Evolutionary conservation across 1,284 basidiomycete species (phyloP).

Genomic region (Tilletia indica): DNA sequence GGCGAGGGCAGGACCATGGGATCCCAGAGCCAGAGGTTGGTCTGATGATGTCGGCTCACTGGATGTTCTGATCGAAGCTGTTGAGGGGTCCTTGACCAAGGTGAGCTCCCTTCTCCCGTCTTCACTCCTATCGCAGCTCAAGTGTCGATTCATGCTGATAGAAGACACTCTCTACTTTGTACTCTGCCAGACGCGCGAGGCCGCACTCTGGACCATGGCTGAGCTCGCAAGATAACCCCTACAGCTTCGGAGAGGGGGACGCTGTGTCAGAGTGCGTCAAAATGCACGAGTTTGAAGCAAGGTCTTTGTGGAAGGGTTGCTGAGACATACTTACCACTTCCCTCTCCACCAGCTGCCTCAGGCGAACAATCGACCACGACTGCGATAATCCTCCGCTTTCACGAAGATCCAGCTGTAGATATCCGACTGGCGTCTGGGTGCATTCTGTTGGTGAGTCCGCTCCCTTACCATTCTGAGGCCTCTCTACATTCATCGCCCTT

Average conservation of each 20-base stretch:
- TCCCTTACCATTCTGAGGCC: not conserved
- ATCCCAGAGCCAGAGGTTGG: conserved; percentile 26
- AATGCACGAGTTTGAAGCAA: not conserved
- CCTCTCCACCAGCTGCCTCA: conserved; percentile 26
- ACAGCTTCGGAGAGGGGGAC: not conserved
- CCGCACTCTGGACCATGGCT: conserved; percentile 41
- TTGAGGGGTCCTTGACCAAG: conserved; percentile 41
- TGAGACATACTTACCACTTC: conserved; percentile 25
- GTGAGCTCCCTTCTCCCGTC: too few relatives aligned
- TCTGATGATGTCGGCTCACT: not conserved
- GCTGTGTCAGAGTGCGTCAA: not conserved
- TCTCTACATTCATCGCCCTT: too few relatives aligned
- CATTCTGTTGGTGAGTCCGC: conserved; percentile 37
- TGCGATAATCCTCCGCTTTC: conserved; percentile 37
- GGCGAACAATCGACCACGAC: conserved; percentile 41
- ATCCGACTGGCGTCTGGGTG: conserved; percentile 39
- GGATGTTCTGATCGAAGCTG: conserved; percentile 32
- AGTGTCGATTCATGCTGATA: not conserved
- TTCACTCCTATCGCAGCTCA: not conserved
- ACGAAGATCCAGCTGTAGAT: conserved; percentile 30
- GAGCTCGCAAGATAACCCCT: conserved; percentile 35
- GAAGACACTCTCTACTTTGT: not conserved
- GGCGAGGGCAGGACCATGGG: conserved; percentile 28
- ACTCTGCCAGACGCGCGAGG: conserved; percentile 35
- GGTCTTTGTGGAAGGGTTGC: not conserved